Evolutionary conservation across 2,329 filamentous ascomycete genomes (phyloP), one percentile per base, ranked within the genome.

Genomic region (Xylariaceae sp.): DNA sequence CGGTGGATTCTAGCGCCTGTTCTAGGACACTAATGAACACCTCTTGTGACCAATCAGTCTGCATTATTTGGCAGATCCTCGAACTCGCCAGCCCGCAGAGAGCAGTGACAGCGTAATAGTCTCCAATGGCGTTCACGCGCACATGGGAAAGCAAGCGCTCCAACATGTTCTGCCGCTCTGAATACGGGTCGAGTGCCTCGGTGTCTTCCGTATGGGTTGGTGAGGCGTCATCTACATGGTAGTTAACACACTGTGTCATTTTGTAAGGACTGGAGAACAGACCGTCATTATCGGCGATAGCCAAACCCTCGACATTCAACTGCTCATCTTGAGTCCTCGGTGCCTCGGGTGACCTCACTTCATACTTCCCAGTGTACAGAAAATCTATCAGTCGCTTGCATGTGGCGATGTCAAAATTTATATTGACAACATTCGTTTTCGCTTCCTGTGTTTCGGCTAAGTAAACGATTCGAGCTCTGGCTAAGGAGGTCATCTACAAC

Each of bases 341-440:
- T 14, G 6, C 32, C 32, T 37, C 32, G 12, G 32, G 12, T 10
- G 14, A 37, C 5, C 32, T 12, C 14, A 37, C 32, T 37, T 55
- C 5, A 40, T 62, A 64, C 4, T 43, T 2, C 1, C 40, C 53
- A n/a, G 16, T 53, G 43, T 64, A 62, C 42, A 60, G 49, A 20
- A 54, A 62, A 1, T 57, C 12, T 7, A 62, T 50, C 59, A 64
- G 58, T 18, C 44, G 40, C n/a, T 48, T 48, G 14, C 56, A 46
- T 5, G 23, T 52, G 16, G 3, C 6, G 9, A 21, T 5, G 7
- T 57, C 56, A 10, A 58, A 64, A 20, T 20, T 37, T 3, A 55
- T 50, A 9, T 54, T 48, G 0, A 61, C 43, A 0, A 5, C 55
- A 32, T 43, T 46, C 3, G 48, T 57, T n/a, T 19, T 23, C 0